These are phyloP conservation scores for Scenedesmus sp. DNA, from an alignment of 163 green algal species.

Conservation along the genomic window DNA sequence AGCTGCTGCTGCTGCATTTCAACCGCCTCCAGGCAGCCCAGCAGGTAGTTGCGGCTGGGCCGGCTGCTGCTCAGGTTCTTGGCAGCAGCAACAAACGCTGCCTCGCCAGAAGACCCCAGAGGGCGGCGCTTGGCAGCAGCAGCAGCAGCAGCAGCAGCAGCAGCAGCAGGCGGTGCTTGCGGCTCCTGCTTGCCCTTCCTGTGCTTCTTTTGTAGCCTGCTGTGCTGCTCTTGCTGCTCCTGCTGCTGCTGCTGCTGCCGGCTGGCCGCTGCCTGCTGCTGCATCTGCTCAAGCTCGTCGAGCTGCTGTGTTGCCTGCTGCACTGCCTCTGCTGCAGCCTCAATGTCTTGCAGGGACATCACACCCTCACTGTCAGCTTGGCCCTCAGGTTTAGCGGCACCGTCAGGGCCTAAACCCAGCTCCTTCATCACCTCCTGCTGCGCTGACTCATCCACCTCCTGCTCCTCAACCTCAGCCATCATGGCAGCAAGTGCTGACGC, in stretches of 20 bases:
- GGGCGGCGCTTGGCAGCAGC: neutral
- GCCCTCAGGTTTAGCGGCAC: neutral
- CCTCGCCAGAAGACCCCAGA: constrained; percentile 19
- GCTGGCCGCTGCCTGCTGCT: neutral
- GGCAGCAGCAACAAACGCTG: constrained; percentile 40
- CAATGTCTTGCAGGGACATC: constrained; percentile 1
- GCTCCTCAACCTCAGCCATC: constrained; percentile 36
- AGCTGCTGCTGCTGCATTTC: constrained; percentile 34
- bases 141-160: neutral
- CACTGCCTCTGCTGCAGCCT: constrained; percentile 32
- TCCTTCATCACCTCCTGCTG: constrained; percentile 1
- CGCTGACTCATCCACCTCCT: constrained; percentile 1
- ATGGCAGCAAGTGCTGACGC: constrained; percentile 33
- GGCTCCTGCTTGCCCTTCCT: neutral
- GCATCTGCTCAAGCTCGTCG: constrained; percentile 11
- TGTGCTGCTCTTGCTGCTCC: constrained; percentile 10
- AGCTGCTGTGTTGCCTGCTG: constrained; percentile 35
- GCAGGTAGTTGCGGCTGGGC: constrained; percentile 34
- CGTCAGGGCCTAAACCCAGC: constrained; percentile 19
- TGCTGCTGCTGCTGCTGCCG: constrained; percentile 18
- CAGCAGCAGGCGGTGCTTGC: neutral
- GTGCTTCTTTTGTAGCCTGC: neutral
- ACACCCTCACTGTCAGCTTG: neutral
- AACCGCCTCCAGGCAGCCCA: constrained; percentile 42
- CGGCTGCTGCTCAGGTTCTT: constrained; percentile 9